Evolutionary conservation across 805 yeast species (phyloP), one percentile per base, ranked within the genome.

Genomic region (Vanderwaltozyma tropicalis): DNA sequence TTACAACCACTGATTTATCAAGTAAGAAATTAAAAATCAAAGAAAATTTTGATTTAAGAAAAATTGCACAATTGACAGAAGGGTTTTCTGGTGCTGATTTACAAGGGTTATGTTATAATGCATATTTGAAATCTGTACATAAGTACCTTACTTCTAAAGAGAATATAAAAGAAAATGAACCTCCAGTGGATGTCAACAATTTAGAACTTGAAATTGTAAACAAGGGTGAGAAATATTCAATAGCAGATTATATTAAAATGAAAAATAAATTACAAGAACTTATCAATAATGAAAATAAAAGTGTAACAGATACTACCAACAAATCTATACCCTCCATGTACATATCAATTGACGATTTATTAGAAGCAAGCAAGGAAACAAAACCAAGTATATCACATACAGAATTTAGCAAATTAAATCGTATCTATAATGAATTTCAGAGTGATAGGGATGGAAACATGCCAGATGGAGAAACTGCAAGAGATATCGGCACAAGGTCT

Each of bases 1-100:
- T 42, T 21, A 44, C 46, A 11, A 36, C 78, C 15, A 11, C 13
- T 13, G 32, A 25, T 26, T 13, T 13, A 5, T 10, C n/a, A 6
- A n/a, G 12, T 8, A 31, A 19, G 9, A 39, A 32, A 26, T 15
- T 88, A 82, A 64, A 62, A 15, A 53, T 85, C 9, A 63, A 55
- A 12, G 55, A 52, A 6, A 68, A 61, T 18, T 78, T 78, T n/a
- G 61, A 72, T 33, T 56, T 86, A 32, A 59, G 60, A 1, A 63
- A 56, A 5, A 61, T 86, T 34, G 88, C 94, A 0, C 46, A 50
- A 10, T 45, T 54, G 3, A 77, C 95, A 0, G 75, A 69, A 0
- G 95, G 96, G 0, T 88, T 72, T 49, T 82, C 96, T 12, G 96
- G 96, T 13, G 98, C 98, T 0, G 98, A 89, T 61, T 64, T 89